phyloP scores from a whole-genome alignment of 2,329 filamentous ascomycete genomes.

The Zarea fungicola region DNA sequence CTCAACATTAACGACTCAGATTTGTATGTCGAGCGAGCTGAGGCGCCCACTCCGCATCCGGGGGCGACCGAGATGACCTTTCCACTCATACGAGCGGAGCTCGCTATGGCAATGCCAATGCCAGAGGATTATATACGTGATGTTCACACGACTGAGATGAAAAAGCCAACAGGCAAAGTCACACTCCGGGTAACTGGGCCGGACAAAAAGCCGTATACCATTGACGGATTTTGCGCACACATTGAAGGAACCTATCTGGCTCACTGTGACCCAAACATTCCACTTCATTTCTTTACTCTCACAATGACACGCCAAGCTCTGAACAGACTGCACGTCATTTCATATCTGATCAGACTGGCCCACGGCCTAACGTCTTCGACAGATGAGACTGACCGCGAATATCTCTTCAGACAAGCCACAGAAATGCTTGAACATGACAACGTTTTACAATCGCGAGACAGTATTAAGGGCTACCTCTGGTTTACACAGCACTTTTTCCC shows the following conservation, averaged over 20 bases:
- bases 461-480: constrained; percentile 50
- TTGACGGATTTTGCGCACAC: constrained; percentile 49
- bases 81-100: constrained; percentile 49
- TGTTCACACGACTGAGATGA: constrained; percentile 35
- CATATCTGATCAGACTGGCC: constrained; percentile 47
- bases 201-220: constrained; percentile 41
- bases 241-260: constrained; percentile 52
- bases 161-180: constrained; percentile 25
- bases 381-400: constrained; percentile 44
- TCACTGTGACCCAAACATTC: constrained; percentile 53
- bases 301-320: constrained; percentile 52
- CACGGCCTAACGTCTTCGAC: constrained; percentile 33
- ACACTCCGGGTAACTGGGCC: constrained; percentile 45
- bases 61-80: constrained; percentile 59
- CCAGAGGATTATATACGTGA: constrained; percentile 1
- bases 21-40: constrained; percentile 52
- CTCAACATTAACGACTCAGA: constrained; percentile 60
- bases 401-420: constrained; percentile 49
- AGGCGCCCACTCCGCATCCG: constrained; percentile 41
- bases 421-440: constrained; percentile 57
- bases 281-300: constrained; percentile 54
- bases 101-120: constrained; percentile 49
- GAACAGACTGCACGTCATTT: constrained; percentile 51
- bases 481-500: constrained; percentile 56
- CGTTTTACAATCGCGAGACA: constrained; percentile 46